phyloP scores from a whole-genome alignment of 2,329 filamentous ascomycete genomes.

The Beauveria bassiana region DNA sequence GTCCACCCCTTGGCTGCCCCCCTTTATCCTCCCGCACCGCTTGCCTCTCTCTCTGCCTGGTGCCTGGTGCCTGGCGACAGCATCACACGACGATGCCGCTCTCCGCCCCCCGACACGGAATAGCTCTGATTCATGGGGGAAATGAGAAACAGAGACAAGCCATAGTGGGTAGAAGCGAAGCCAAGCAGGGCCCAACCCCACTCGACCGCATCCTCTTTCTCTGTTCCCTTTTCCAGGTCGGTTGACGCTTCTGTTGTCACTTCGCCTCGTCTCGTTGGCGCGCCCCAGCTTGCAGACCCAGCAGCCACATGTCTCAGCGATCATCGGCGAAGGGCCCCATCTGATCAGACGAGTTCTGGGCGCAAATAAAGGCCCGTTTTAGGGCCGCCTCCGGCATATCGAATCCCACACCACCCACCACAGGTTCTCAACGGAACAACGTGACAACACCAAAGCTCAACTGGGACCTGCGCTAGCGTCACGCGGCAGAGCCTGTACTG shows the following conservation, averaged over 20 bases:
- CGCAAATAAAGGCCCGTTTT: conserved; percentile 3
- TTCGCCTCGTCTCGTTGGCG: not conserved
- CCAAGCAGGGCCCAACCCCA: conserved; percentile 1
- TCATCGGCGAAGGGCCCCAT: not conserved
- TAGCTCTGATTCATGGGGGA: conserved; percentile 13
- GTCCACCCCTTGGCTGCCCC: not conserved
- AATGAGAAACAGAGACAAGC: conserved; percentile 12
- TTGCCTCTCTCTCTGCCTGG: not conserved
- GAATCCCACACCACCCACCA: not conserved
- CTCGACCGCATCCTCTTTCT: not conserved
- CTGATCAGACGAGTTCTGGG: not conserved
- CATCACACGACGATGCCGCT: not conserved
- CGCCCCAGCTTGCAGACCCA: not conserved
- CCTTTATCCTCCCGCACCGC: not conserved
- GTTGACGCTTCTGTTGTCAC: not conserved
- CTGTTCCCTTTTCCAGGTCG: not conserved
- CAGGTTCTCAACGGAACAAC: no score
- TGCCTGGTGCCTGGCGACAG: not conserved
- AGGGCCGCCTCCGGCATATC: conserved; percentile 3
- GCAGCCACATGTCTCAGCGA: conserved; percentile 1
- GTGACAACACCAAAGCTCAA: not conserved
- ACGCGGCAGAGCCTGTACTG: not conserved
- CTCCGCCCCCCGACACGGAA: not conserved
- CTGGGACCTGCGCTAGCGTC: conserved; percentile 11
- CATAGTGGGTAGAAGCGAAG: not conserved